Percentiles rank a stretch among this genome's conserved stretches.
phyloP scores from a whole-genome alignment of 768 basidiomycete species.

The Auriscalpium microsporum region DNA sequence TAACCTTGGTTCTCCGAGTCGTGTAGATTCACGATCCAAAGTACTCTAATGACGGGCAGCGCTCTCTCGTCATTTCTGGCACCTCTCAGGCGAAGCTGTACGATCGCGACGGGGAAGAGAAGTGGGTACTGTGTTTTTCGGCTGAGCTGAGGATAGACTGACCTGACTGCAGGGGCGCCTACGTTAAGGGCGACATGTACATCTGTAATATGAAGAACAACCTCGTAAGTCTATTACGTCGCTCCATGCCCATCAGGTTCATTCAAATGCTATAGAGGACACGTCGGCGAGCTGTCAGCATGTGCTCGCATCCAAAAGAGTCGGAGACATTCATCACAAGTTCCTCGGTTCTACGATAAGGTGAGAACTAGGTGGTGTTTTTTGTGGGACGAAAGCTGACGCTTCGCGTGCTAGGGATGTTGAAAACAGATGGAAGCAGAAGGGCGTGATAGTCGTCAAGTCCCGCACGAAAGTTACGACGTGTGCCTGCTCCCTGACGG shows the following conservation, averaged over 20 bases:
- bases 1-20: too few relatives aligned
- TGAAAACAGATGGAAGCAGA: slow-evolving; percentile 89
- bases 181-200: slow-evolving; percentile 94
- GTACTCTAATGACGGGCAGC: slow-evolving; percentile 81
- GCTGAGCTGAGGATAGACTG: slow-evolving; percentile 31
- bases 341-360: slow-evolving; percentile 92
- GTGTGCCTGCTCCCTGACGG: slow-evolving; percentile 89
- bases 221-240: slow-evolving; percentile 51
- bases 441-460: slow-evolving; percentile 92
- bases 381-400: background rate
- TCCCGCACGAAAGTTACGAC: slow-evolving; percentile 86
- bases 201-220: slow-evolving; percentile 98
- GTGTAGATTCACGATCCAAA: slow-evolving; percentile 81
- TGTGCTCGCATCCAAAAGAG: slow-evolving; percentile 90
- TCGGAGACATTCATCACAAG: slow-evolving; percentile 79
- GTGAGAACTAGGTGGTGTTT: slow-evolving; percentile 29
- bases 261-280: slow-evolving; percentile 53
- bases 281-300: slow-evolving; percentile 85
- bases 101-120: slow-evolving; percentile 87
- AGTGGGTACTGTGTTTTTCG: slow-evolving; percentile 43
- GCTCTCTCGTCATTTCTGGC: slow-evolving; percentile 82
- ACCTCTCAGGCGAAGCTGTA: slow-evolving; percentile 84
- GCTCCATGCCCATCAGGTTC: background rate
- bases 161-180: slow-evolving; percentile 60
- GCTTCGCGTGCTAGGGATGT: slow-evolving; percentile 51